phyloP scores from a whole-genome alignment of 2,329 filamentous ascomycete species.

The Amauroascus verrucosus region DNA sequence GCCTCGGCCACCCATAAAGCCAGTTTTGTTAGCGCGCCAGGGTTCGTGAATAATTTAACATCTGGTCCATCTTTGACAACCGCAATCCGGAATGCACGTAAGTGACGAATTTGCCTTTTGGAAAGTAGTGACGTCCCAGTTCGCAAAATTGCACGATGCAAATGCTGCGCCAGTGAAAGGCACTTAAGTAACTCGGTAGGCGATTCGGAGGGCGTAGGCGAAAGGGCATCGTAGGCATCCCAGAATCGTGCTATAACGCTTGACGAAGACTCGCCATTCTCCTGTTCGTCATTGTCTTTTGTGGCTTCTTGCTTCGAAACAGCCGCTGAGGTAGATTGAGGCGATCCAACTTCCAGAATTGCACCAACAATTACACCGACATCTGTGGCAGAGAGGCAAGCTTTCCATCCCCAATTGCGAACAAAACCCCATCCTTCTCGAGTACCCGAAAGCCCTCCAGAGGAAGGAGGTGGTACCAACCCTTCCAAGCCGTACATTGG shows the following conservation, averaged over 20 bases:
- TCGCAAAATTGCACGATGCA: conserved; percentile 85
- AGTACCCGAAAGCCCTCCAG: conserved; percentile 57
- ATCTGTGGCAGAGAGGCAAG: conserved; percentile 84
- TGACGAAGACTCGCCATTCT: conserved; percentile 19
- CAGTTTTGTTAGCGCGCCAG: conserved; percentile 83
- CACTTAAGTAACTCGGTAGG: conserved; percentile 55
- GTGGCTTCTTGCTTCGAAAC: conserved; percentile 18
- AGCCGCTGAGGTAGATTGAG: conserved; percentile 21
- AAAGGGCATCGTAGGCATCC: conserved; percentile 50
- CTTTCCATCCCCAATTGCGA: conserved; percentile 93
- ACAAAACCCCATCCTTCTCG: conserved; percentile 97
- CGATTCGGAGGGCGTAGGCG: conserved; percentile 34
- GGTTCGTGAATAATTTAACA: conserved; percentile 81
- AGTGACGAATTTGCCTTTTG: conserved; percentile 86
- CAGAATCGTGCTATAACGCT: conserved; percentile 43
- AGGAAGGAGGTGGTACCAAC: conserved; percentile 69
- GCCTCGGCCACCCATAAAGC: conserved; percentile 92
- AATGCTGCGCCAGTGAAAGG: conserved; percentile 72
- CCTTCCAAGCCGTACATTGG: conserved; percentile 90
- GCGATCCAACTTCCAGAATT: conserved; percentile 72
- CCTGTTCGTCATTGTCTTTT: conserved; percentile 15
- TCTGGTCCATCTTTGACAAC: conserved; percentile 94
- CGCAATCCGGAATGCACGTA: conserved; percentile 87
- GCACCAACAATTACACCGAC: conserved; percentile 88
- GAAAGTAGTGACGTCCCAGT: conserved; percentile 84